Conservation (phyloP, 2,329 filamentous ascomycete species). For the Zopfia rhizophila region DNA sequence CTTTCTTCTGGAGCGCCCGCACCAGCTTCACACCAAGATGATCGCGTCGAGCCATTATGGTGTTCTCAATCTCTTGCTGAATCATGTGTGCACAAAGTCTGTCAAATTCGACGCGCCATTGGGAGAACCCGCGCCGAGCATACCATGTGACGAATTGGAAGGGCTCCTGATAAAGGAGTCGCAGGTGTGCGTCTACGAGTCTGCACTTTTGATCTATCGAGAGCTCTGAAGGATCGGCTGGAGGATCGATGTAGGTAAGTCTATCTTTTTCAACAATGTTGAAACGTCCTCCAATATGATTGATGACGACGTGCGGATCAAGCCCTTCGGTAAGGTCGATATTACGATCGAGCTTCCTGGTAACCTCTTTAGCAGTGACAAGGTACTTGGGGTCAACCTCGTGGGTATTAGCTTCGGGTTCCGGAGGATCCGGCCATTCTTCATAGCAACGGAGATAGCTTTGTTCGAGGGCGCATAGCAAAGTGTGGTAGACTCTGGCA, state of each 20-base stretch:
- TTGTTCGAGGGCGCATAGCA: constrained; percentile 76
- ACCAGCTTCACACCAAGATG: constrained; percentile 82
- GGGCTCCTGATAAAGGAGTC: constrained; percentile 75
- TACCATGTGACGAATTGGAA: constrained; percentile 73
- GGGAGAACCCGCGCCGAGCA: constrained; percentile 70
- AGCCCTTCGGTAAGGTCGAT: constrained; percentile 54
- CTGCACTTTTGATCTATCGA: constrained; percentile 34
- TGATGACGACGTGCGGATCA: constrained; percentile 41
- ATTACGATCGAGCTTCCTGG: constrained; percentile 52
- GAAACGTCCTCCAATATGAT: neutral
- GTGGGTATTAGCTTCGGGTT: constrained; percentile 31
- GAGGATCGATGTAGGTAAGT: constrained; percentile 27
- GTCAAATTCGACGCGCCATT: constrained; percentile 88
- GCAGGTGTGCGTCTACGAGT: constrained; percentile 75
- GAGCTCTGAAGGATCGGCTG: constrained; percentile 38
- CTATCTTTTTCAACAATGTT: constrained; percentile 22
- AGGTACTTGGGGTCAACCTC: constrained; percentile 46
- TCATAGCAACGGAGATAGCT: constrained; percentile 74
- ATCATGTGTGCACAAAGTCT: constrained; percentile 75
- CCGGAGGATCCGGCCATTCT: constrained; percentile 53
- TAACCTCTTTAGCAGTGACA: constrained; percentile 54
- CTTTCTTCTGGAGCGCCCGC: constrained; percentile 84
- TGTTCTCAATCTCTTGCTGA: constrained; percentile 81
- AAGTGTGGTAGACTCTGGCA: constrained; percentile 78
- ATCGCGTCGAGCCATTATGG: constrained; percentile 69